phyloP scores from a whole-genome alignment of 2,329 filamentous ascomycete genomes.

The Hymenoscyphus scutula region DNA sequence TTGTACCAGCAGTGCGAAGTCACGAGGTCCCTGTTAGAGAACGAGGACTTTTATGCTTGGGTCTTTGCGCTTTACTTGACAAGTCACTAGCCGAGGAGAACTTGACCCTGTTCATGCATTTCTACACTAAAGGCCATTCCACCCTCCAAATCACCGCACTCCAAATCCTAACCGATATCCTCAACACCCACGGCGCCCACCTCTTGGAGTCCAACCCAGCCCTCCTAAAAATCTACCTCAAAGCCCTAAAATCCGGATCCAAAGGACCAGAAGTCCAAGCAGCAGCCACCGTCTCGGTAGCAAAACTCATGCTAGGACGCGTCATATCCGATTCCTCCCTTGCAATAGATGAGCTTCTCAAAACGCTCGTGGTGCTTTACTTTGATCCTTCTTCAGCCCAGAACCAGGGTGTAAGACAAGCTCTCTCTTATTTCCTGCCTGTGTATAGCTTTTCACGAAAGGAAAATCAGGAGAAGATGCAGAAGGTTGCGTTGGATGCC shows the following conservation, averaged over 20 bases:
- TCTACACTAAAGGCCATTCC: conserved; percentile 90
- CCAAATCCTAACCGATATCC: conserved; percentile 89
- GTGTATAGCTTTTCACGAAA: conserved; percentile 86
- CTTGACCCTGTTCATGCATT: conserved; percentile 88
- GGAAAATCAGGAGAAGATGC: conserved; percentile 82
- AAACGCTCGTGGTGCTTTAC: conserved; percentile 79
- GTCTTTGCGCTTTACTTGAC: conserved; percentile 86
- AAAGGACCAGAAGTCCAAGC: conserved; percentile 74
- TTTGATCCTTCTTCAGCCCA: conserved; percentile 80
- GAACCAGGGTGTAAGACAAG: conserved; percentile 82
- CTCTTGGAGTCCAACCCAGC: conserved; percentile 66
- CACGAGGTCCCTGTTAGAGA: conserved; percentile 92
- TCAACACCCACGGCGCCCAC: conserved; percentile 82
- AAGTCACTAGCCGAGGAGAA: conserved; percentile 91
- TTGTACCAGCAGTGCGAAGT: conserved; percentile 90
- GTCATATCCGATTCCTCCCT: conserved; percentile 66
- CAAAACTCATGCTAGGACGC: conserved; percentile 80
- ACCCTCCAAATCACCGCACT: conserved; percentile 85
- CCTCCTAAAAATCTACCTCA: conserved; percentile 81
- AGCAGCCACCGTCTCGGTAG: conserved; percentile 75
- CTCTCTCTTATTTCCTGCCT: conserved; percentile 88
- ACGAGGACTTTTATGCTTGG: conserved; percentile 82
- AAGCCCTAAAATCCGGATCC: conserved; percentile 70
- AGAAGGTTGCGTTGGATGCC: conserved; percentile 67
- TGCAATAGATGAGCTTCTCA: conserved; percentile 71